Conservation (phyloP, 148 eudicot species). For the Rhododendron vialii region DNA sequence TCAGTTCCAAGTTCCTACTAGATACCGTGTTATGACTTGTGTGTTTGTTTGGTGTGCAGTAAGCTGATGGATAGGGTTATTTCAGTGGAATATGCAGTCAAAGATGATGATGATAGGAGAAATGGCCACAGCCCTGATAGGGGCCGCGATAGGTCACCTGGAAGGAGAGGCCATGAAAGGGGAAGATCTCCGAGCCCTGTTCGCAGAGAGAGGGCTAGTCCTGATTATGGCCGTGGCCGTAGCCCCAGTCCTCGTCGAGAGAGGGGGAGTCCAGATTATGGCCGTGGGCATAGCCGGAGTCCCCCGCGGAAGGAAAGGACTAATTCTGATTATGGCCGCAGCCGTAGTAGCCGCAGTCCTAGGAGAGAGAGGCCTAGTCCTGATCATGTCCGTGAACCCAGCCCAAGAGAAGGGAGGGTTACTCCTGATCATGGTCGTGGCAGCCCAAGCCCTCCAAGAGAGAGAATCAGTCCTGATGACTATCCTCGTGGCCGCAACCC, state of each 20-base stretch:
- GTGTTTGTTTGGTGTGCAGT: conserved; percentile 33
- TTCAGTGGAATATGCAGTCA: conserved; percentile 72
- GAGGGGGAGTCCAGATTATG: conserved; percentile 49
- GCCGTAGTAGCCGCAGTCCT: conserved; percentile 27
- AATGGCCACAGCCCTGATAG: conserved; percentile 63
- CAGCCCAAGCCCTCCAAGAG: conserved; percentile 35
- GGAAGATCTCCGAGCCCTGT: conserved; percentile 38
- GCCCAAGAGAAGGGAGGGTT: conserved; percentile 21
- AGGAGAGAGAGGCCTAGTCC: conserved; percentile 23
- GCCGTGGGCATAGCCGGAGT: conserved; percentile 16
- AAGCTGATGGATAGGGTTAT: conserved; percentile 78
- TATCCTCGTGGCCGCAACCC: conserved; percentile 35
- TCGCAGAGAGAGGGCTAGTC: conserved; percentile 52
- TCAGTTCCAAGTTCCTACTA: neutral
- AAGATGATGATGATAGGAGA: conserved; percentile 61
- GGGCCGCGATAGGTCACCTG: conserved; percentile 60
- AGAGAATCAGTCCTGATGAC: conserved; percentile 39
- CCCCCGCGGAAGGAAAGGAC: conserved; percentile 10
- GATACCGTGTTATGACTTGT: neutral
- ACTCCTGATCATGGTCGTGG: conserved; percentile 29
- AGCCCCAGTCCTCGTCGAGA: conserved; percentile 49
- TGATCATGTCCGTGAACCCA: conserved; percentile 21
- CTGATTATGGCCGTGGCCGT: conserved; percentile 40
- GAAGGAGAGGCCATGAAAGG: conserved; percentile 36
- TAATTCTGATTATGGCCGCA: neutral